Evolutionary conservation across 306 rosid genomes (phyloP), one percentile per base, ranked within the genome.

Genomic region (Vigna reflexopilosa): DNA sequence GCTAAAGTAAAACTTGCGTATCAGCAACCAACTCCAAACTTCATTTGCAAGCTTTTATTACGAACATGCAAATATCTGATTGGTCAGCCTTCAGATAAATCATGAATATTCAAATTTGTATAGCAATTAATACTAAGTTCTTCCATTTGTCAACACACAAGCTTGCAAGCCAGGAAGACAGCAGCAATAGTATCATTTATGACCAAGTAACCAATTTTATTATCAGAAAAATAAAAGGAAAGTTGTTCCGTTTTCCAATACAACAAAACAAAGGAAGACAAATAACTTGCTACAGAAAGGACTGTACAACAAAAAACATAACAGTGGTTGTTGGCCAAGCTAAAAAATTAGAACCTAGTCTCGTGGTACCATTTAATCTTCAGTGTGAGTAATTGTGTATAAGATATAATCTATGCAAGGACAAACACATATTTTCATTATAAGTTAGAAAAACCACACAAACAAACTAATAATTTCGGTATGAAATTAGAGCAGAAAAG

Each of bases 401-500:
- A 26, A 57, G 74, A 72, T 28, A 22, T 17, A 57, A 67, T 72
- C 49, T 83, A 57, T 13, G 61, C 47, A 8, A 36, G 30, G 30
- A 17, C 38, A 55, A 55, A 19, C 9, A 30, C 20, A 55, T 55
- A 0, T 24, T 22, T 56, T 32, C 28, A 66, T 68, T 77, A 34
- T 26, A 22, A 59, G 38, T 57, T 42, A 36, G 66, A 36, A 50
- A 19, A 59, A 58, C n/a, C 17, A 13, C 48, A 7, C 48, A 22
- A 3, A 74, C 19, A 57, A 49, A 55, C 30, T 24, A 34, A 57
- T 49, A 76, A 72, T 75, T 66, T n/a, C 16, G 32, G 45, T 32
- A 69, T 62, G 67, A 76, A 72, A 42, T 26, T 32, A 61, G 58
- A 17, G 13, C 19, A 47, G 34, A 58, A 77, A 56, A 72, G 75